These are phyloP conservation scores for Dictyostelium citrinum DNA, from an alignment of 78 protist species.

Conservation along the genomic window DNA sequence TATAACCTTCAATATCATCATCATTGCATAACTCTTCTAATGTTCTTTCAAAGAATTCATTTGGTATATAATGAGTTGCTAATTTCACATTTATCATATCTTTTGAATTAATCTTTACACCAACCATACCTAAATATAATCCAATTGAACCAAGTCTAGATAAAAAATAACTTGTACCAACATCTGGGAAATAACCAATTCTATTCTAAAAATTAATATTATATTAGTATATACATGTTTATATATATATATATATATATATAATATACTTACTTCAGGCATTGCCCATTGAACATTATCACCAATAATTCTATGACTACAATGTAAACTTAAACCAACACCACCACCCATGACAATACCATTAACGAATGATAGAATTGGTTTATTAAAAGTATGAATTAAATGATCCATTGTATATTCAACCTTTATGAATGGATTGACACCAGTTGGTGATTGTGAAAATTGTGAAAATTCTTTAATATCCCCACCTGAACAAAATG, in stretches of 20 bases:
- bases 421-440: background rate
- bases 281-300: slow-evolving; percentile 59
- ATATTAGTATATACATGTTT: too few relatives aligned
- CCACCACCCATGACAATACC: slow-evolving; percentile 81
- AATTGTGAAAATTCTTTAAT: background rate
- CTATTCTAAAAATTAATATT: too few relatives aligned
- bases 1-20: background rate
- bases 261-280: slow-evolving; percentile 41
- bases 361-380: slow-evolving; percentile 42
- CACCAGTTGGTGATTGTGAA: background rate
- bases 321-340: slow-evolving; percentile 50
- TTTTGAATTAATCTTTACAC: background rate
- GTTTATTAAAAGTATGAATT: slow-evolving; percentile 44
- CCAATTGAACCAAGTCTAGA: slow-evolving; percentile 38
- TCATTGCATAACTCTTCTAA: background rate
- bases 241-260: too few relatives aligned
- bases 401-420: slow-evolving; percentile 49
- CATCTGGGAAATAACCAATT: slow-evolving; percentile 63
- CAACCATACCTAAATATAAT: slow-evolving; percentile 30
- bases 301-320: slow-evolving; percentile 13
- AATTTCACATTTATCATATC: slow-evolving; percentile 24
- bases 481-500: slow-evolving; percentile 73
- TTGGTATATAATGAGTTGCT: background rate
- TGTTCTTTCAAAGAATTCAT: background rate
- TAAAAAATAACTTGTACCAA: background rate